Percentiles rank a stretch among this genome's conserved stretches.
Evolutionary conservation across 1,284 basidiomycete genomes (phyloP).

Genomic region (Trametes sp.): DNA sequence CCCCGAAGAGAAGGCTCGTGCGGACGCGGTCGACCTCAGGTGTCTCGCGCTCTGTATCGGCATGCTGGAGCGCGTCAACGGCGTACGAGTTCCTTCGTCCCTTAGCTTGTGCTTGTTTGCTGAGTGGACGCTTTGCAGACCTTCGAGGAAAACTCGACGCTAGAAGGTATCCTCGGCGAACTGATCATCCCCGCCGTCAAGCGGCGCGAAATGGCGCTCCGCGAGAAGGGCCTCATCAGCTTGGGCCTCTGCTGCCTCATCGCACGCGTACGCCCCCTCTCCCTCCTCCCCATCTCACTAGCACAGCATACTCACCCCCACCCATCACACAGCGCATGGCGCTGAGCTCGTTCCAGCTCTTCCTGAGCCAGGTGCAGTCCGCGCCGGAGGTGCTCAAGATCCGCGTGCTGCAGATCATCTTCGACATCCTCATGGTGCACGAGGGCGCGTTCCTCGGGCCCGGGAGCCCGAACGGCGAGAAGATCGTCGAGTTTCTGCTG

Average conservation of each 20-base stretch:
- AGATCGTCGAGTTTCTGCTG: constrained; percentile 79
- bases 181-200: constrained; percentile 92
- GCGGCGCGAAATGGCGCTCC: constrained; percentile 83
- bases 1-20: constrained; percentile 62
- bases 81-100: constrained; percentile 56
- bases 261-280: constrained; percentile 60
- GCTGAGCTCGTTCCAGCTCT: constrained; percentile 88
- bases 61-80: constrained; percentile 91
- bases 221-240: constrained; percentile 88
- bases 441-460: constrained; percentile 78
- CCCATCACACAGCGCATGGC: constrained; percentile 77
- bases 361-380: constrained; percentile 85
- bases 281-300: neutral
- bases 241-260: constrained; percentile 94
- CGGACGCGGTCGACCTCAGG: constrained; percentile 81
- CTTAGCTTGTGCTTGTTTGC: constrained; percentile 3
- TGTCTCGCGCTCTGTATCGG: constrained; percentile 91
- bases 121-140: constrained; percentile 54
- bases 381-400: constrained; percentile 82
- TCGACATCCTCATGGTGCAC: constrained; percentile 93
- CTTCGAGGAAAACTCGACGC: constrained; percentile 93
- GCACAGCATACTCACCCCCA: constrained; percentile 5
- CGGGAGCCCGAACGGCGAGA: constrained; percentile 62
- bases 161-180: constrained; percentile 91
- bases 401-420: constrained; percentile 86